Evolutionary conservation across 2,329 filamentous ascomycete genomes (phyloP).

Genomic region (Helminthosporium solani): DNA sequence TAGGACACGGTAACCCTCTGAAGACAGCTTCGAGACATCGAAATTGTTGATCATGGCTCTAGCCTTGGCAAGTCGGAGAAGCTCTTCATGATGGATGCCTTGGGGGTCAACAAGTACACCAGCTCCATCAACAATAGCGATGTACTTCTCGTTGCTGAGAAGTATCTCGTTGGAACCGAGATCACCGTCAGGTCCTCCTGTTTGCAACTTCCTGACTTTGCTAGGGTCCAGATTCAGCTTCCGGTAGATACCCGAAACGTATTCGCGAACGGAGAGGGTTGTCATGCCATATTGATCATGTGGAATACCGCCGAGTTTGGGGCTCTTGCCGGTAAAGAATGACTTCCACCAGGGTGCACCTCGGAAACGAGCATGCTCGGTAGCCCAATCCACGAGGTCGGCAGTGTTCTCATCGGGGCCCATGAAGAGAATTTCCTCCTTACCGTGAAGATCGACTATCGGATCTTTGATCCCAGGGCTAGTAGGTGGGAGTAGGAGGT

Average conservation of each 20-base stretch:
- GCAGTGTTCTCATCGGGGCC: slow-evolving; percentile 98
- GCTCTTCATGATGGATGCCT: slow-evolving; percentile 80
- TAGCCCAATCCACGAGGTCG: slow-evolving; percentile 97
- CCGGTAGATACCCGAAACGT: slow-evolving; percentile 93
- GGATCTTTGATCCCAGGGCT: slow-evolving; percentile 99
- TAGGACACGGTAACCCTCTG: slow-evolving; percentile 85
- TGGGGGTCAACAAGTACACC: slow-evolving; percentile 93
- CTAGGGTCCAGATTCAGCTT: slow-evolving; percentile 88
- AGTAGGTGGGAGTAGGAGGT: slow-evolving; percentile 82
- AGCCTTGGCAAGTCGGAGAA: slow-evolving; percentile 78
- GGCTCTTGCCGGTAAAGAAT: slow-evolving; percentile 99
- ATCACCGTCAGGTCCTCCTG: slow-evolving; percentile 93
- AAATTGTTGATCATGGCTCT: slow-evolving; percentile 90
- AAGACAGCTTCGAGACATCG: slow-evolving; percentile 79
- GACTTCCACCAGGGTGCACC: slow-evolving; percentile 99
- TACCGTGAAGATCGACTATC: slow-evolving; percentile 91
- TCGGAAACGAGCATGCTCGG: slow-evolving; percentile 81
- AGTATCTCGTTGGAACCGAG: slow-evolving; percentile 97
- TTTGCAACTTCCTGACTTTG: slow-evolving; percentile 90
- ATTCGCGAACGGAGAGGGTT: slow-evolving; percentile 92
- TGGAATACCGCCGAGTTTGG: slow-evolving; percentile 91
- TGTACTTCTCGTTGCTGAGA: slow-evolving; percentile 93
- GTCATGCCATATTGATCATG: slow-evolving; percentile 98
- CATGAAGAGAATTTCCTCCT: slow-evolving; percentile 97
- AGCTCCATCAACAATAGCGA: slow-evolving; percentile 90